Evolutionary conservation across 2,329 filamentous ascomycete genomes (phyloP), one percentile per base, ranked within the genome.

Genomic region (Calonectria pseudoturangicola): DNA sequence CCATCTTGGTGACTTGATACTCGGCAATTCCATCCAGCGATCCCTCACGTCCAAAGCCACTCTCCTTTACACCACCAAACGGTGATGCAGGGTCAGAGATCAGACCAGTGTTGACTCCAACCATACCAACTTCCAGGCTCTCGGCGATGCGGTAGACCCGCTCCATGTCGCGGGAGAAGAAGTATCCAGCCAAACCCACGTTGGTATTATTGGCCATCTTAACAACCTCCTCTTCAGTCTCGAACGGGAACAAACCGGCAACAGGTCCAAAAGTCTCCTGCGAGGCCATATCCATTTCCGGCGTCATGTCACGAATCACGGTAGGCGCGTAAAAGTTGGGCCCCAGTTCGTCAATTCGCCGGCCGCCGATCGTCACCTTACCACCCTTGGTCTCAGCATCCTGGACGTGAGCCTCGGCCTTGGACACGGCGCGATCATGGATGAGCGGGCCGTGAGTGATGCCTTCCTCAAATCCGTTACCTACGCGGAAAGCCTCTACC

Each of bases 231-330:
- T 93, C 92, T 85, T 98, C 97, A 0, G 93, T 95, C 58, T 94
- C 90, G 82, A 98, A 99, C 62, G 92, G 90, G 87, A 98, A 98
- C 16, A 98, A 85, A 0, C 94, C 96, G 0, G 96, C 96, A 0
- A 98, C 94, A 3, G 97, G 97, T 0, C 97, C 97, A 82, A 99
- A 99, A 0, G 96, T 99, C 88, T 99, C 97, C 84, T 98, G 96
- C 1, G 87, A 87, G 5, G 94, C 93, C 77, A 98, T 89, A 72
- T 91, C 89, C 97, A 98, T 98, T 50, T 96, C 92, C 71, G 89
- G 87, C 13, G 89, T 98, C 93, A 98, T 96, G 74, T 94, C 94
- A 12, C 94, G 93, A 73, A 99, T 91, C 50, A 98, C 94, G 0
- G 97, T 98, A 3, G 95, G 95, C 80, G 95, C 91, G 86, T 93